Evolutionary conservation across 139 green algal species (phyloP), one percentile per base, ranked within the genome.

Genomic region (Coccomyxa sp.): DNA sequence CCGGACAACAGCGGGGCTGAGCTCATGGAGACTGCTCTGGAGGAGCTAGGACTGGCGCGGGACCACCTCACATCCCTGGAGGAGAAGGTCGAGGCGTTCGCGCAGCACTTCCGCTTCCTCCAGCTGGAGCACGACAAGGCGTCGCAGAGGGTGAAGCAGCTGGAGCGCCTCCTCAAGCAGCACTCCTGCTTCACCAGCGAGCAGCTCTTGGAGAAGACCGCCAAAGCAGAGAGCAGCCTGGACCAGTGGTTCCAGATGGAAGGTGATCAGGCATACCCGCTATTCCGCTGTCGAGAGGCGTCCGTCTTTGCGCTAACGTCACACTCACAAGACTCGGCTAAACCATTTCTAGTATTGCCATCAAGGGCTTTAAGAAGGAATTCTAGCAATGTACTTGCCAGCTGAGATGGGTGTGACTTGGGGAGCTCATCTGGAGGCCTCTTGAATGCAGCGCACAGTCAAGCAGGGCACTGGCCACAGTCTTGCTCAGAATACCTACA

Each of bases 181-280:
- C 81, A 90, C 74, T 77, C 85, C 31, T 85, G 69, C 37, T 33
- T 58, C 36, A 83, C 58, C 35, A 89, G 74, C 0, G 84, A 83
- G 22, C 76, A 90, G 76, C 85, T 96, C 79, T 78, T 95, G 55
- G 79, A 82, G 33, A 31, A 70, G 22, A 84, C 84, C 84, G 50
- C 39, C 8, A 29, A 85, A 24, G 78, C 77, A 69, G 78, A 82
- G 74, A 76, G 74, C 22, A 75, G 77, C 50, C 81, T 93, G 81
- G 86, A 90, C 75, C 18, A 39, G 0, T 94, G 88, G 78, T 91
- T 88, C 70, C 73, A 87, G 7, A 78, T 84, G 77, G 80, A 90
- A 74, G 88, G 83, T 82, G 54, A 18, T 14, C n/a, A 31, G 10
- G 5, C 35, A 74, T n/a, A 71, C 27, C 10, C 58, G n/a, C n/a